Conservation (phyloP, 2,329 filamentous ascomycete genomes). For the Apiospora phragmitis region DNA sequence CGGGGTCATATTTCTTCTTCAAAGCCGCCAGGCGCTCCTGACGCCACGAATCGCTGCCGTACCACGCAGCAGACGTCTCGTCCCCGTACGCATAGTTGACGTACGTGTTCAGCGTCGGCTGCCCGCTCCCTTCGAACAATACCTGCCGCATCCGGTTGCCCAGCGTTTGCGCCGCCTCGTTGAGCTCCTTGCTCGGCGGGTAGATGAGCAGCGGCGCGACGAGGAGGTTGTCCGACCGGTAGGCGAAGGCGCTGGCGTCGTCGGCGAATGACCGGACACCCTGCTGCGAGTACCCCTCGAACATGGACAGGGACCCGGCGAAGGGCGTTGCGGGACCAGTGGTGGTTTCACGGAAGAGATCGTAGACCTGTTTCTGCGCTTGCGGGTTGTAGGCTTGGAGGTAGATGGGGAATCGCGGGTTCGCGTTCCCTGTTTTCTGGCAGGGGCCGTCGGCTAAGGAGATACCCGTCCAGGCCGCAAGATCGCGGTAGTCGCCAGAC, state of each 20-base stretch:
- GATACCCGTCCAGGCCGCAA: conserved; percentile 45
- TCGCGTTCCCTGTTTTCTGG: conserved; percentile 40
- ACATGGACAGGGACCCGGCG: conserved; percentile 50
- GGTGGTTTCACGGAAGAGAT: conserved; percentile 32
- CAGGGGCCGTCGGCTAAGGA: conserved; percentile 37
- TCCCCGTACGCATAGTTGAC: conserved; percentile 54
- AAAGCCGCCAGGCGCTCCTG: conserved; percentile 42
- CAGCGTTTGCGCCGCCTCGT: conserved; percentile 33
- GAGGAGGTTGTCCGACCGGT: conserved; percentile 45
- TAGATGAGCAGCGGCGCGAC: conserved; percentile 40
- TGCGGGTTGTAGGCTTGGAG: conserved; percentile 37
- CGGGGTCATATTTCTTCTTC: conserved; percentile 51
- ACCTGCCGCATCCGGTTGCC: conserved; percentile 40
- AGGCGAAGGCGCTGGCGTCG: conserved; percentile 44
- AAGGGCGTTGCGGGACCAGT: conserved; percentile 27
- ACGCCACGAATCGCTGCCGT: conserved; percentile 52
- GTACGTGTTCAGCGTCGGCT: conserved; percentile 38
- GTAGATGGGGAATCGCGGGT: conserved; percentile 46
- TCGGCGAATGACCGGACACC: conserved; percentile 41
- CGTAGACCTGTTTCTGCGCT: conserved; percentile 31
- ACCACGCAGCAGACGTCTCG: conserved; percentile 42
- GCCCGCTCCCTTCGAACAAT: conserved; percentile 35
- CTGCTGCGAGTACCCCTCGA: conserved; percentile 53
- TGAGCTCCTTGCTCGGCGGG: conserved; percentile 32
- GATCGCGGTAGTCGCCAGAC: conserved; percentile 45